Base-by-base conservation (phyloP, 2,329 filamentous ascomycete species). In the Pyricularia sp. region DNA sequence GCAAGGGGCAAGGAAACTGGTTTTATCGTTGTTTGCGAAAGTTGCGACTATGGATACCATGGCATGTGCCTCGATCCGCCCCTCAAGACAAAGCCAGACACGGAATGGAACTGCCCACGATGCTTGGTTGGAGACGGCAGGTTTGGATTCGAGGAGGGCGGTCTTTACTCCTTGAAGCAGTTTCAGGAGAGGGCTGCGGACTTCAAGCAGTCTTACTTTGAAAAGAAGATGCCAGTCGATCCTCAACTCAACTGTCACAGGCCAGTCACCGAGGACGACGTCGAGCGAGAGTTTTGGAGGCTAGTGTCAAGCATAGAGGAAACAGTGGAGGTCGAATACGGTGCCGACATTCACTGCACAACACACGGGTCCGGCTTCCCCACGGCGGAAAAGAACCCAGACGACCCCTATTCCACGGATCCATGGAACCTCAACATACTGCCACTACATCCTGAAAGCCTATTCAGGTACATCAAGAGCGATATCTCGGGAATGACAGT, bases 401-500 rank as follows among this genome's bases (percentile, higher is more conserved):
- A 90, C 65, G 92, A 97, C 76, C 85, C 90, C 0, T 97, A 97
- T 77, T 90, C 94, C 0, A 91, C 90, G 1, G 93, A 98, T 78
- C 91, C 92, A 0, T 99, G 95, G 95, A 99, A 99, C 74, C 83
- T 99, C 69, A 99, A 97, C 74, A 89, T 97, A 65, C 85, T 98
- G 70, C 95, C 95, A 0, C 88, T 98, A 68, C 90, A 97, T 72
- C 88, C 91, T 0, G 94, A 98, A 68, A 97, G 94, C 65, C 83
- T 99, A 0, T 99, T 99, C 82, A 88, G 94, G 66, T 92, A 99
- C 74, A 98, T 99, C 83, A 98, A 98, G 78, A 93, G 94, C 0
- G 95, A 99, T 76, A 96, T 99, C 68, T 98, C 95, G 1, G 95
- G 95, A 55, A 99, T 99, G 95, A 99, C 95, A 0, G 94, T 99